Evolutionary conservation across 208 protist species (phyloP), one percentile per base, ranked within the genome.

Genomic region (Crithidia sp.): DNA sequence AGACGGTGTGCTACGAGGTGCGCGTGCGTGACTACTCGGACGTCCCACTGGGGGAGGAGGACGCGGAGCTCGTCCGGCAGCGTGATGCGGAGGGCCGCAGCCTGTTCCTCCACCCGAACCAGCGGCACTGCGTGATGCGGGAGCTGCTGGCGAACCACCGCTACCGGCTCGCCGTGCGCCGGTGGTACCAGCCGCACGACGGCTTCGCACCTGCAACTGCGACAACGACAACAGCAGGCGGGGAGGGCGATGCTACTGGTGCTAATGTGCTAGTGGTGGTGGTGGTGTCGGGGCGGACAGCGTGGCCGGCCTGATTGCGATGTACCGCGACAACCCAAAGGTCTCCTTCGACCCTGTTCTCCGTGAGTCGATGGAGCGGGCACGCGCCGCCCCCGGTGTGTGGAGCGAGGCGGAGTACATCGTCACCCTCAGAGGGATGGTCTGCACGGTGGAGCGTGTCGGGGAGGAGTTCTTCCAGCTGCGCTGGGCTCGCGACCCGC

Each of bases 401-500:
- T 98, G 94, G 92, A 94, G 92, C 63, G 84, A 87, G 43, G 66
- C 83, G 5, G 77, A 87, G 13, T 87, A 88, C 76, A 80, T 84
- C 10, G 79, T 89, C 52, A 98, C 94, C 36, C 71, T 98, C 69
- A 81, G 85, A 37, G 86, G 90, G 56, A 94, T 98, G 89, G 77
- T 91, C 54, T 94, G 88, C 67, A 69, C 47, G 7, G 77, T 91
- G 37, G 80, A 91, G 40, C 79, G 81, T 12, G 84, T 93, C 28
- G 81, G 85, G 36, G 94, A 98, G 75, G 88, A 98, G 67, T 90
- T 74, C 67, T 91, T 98, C 68, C 63, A 69, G 41, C 76, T 98
- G 10, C 83, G 62, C 12, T 97, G 92, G 91, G 86, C 85, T 53
- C 89, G 94, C 36, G 94, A 96, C 63, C 76, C 87, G 8, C 63